Conservation (phyloP, 441 rosid genomes). For the Hura crepitans region DNA sequence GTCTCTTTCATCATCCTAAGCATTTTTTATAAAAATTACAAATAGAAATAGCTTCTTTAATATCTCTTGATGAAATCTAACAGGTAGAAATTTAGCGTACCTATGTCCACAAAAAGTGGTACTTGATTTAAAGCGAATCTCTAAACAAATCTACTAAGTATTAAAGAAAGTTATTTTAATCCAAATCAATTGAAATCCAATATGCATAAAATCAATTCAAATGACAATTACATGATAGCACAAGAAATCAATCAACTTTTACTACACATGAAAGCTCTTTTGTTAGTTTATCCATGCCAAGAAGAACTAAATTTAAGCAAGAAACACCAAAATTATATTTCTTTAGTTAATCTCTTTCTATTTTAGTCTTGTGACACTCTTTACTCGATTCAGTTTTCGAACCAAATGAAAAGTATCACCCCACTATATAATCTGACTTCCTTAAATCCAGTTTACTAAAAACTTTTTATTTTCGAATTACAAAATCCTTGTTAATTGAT, state of each 20-base stretch:
- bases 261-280: constrained; percentile 95
- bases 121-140: constrained; percentile 90
- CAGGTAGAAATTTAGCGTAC: constrained; percentile 26
- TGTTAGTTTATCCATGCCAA: constrained; percentile 74
- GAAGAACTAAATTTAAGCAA: constrained; percentile 34
- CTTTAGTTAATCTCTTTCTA: constrained; percentile 24
- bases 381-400: no score
- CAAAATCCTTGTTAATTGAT: no score
- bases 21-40: constrained; percentile 88
- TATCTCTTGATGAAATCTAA: neutral
- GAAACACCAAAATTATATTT: constrained; percentile 31
- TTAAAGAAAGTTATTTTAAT: neutral
- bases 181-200: constrained; percentile 3
- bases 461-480: no score
- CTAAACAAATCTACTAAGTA: constrained; percentile 67
- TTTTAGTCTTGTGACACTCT: no score
- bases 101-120: constrained; percentile 97
- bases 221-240: neutral
- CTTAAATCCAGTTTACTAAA: no score
- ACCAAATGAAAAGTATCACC: no score
- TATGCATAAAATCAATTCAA: constrained; percentile 13
- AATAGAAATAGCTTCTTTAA: neutral
- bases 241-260: constrained; percentile 24
- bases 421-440: no score
- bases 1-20: no score